Evolutionary conservation across 257 asterid genomes (phyloP).

Genomic region (Petrea volubilis): DNA sequence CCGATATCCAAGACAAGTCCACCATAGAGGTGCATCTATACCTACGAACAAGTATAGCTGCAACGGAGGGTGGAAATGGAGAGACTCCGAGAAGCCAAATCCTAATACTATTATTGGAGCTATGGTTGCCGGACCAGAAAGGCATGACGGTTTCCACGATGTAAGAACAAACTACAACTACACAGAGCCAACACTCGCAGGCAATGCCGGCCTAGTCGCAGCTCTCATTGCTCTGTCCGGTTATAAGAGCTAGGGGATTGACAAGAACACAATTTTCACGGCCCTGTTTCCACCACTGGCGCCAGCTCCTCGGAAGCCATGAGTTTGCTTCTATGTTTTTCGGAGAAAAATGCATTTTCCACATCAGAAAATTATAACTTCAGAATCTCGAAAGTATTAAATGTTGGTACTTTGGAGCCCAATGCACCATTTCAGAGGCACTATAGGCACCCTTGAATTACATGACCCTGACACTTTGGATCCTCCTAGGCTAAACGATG

Average conservation of each 20-base stretch:
- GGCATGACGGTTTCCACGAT: conserved; percentile 77
- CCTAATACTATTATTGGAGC: conserved; percentile 83
- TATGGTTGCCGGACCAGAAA: conserved; percentile 99
- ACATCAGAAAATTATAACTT: no score
- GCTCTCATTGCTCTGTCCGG: conserved; percentile 93
- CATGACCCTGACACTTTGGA: no score
- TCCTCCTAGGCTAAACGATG: no score
- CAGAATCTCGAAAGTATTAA: no score
- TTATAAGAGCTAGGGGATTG: conserved; percentile 44
- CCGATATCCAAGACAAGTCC: conserved; percentile 82
- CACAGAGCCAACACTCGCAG: conserved; percentile 93
- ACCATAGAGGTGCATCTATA: conserved; percentile 94
- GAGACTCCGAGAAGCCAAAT: conserved; percentile 73
- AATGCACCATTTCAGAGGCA: no score
- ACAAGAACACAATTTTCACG: conserved; percentile 88
- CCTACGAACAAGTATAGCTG: conserved; percentile 83
- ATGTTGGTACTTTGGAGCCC: no score
- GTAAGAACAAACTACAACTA: conserved; percentile 85
- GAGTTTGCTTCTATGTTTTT: no score
- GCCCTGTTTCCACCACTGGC: conserved; percentile 98
- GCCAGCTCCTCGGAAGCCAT: conserved; percentile 97
- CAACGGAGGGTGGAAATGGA: conserved; percentile 94
- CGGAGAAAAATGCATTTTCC: no score
- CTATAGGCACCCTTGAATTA: no score
- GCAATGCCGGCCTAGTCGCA: conserved; percentile 95